These are phyloP conservation scores for Ananas comosus DNA, from an alignment of 176 grass and related monocot species.

Conservation along the genomic window DNA sequence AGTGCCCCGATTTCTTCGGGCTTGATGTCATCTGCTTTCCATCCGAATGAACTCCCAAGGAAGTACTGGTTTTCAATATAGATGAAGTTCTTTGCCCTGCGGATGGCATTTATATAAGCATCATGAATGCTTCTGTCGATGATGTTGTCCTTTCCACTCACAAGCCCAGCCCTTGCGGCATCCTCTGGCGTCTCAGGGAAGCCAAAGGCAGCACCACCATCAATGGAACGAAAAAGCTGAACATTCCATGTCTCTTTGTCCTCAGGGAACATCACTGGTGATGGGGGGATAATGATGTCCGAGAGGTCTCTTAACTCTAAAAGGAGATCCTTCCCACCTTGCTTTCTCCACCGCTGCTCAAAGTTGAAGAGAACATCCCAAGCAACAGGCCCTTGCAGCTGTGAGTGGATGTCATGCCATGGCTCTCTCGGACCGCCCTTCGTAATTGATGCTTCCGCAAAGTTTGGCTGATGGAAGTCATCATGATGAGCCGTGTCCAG, in stretches of 20 bases:
- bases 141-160: conserved; percentile 72
- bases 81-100: conserved; percentile 57
- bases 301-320: conserved; percentile 36
- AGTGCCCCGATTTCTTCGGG: conserved; percentile 69
- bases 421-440: conserved; percentile 60
- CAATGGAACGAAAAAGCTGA: conserved; percentile 86
- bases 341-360: conserved; percentile 60
- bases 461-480: conserved; percentile 74
- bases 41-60: conserved; percentile 57
- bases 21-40: conserved; percentile 49
- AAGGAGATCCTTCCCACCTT: conserved; percentile 56
- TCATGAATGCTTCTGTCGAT: conserved; percentile 81
- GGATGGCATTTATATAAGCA: conserved; percentile 66
- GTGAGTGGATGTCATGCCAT: conserved; percentile 64
- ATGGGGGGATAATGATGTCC: conserved; percentile 41
- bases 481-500: conserved; percentile 30
- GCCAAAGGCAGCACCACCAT: conserved; percentile 62
- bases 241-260: conserved; percentile 62
- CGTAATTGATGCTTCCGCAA: conserved; percentile 24
- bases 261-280: conserved; percentile 31
- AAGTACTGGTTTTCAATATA: conserved; percentile 93
- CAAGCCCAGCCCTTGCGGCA: conserved; percentile 49
- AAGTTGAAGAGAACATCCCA: conserved; percentile 74
- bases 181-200: conserved; percentile 61
- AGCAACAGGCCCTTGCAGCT: conserved; percentile 48